phyloP scores from a whole-genome alignment of 768 basidiomycete species.

The Auriscalpium microsporum region DNA sequence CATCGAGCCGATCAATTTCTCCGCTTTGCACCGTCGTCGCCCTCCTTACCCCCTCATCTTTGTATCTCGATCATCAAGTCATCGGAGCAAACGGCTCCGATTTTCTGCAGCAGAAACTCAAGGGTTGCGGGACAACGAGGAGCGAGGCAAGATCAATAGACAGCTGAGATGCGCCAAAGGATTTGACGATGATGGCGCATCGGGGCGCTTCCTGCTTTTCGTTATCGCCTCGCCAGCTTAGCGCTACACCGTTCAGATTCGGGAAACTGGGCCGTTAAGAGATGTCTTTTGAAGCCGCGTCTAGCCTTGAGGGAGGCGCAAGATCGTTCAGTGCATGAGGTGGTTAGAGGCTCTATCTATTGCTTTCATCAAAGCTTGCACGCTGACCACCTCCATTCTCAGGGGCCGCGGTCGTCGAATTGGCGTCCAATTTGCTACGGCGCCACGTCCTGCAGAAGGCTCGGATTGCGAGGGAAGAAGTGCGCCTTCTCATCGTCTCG shows the following conservation, averaged over 20 bases:
- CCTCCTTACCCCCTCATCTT: conserved; percentile 80
- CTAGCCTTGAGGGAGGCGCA: conserved; percentile 61
- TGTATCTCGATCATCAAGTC: conserved; percentile 82
- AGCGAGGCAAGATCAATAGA: conserved; percentile 80
- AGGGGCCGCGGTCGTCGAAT: conserved; percentile 79
- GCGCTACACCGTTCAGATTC: conserved; percentile 40
- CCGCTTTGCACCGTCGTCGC: conserved; percentile 71
- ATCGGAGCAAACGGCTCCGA: conserved; percentile 86
- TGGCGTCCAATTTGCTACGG: conserved; percentile 84
- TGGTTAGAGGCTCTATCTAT: conserved; percentile 21
- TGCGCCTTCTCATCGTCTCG: conserved; percentile 75
- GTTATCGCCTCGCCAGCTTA: neutral
- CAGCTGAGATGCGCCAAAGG: conserved; percentile 76
- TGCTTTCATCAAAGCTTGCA: neutral
- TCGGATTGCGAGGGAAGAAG: conserved; percentile 80
- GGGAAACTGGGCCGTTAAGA: conserved; percentile 90
- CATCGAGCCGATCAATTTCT: conserved; percentile 77
- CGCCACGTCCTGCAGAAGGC: conserved; percentile 84
- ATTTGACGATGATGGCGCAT: conserved; percentile 91
- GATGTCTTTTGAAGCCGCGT: conserved; percentile 77
- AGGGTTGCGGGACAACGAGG: conserved; percentile 67
- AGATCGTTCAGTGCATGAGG: conserved; percentile 86
- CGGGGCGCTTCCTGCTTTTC: conserved; percentile 34
- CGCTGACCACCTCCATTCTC: neutral
- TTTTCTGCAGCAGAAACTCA: conserved; percentile 84